phyloP scores from a whole-genome alignment of 139 green algal species.

The Auxenochlorella protothecoides region DNA sequence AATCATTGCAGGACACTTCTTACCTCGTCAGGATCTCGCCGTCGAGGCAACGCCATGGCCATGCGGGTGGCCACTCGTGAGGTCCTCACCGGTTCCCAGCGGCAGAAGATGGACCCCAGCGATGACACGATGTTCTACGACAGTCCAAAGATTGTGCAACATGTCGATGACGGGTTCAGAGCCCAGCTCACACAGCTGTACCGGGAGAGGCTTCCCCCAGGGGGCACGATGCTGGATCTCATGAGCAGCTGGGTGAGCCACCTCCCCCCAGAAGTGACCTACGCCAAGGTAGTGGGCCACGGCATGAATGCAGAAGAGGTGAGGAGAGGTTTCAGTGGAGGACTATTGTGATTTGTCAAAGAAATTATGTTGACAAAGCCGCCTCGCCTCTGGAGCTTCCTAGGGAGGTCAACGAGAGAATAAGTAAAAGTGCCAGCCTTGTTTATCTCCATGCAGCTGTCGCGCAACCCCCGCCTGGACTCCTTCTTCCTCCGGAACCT shows the following conservation, averaged over 20 bases:
- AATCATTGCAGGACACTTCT: too few species aligned
- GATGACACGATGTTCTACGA: conserved; percentile 60
- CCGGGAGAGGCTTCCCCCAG: conserved; percentile 45
- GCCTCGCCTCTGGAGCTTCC: too few species aligned
- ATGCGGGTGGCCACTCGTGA: too few species aligned
- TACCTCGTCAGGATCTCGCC: too few species aligned
- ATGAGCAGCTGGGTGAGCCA: conserved; percentile 70
- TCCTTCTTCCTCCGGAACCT: conserved; percentile 68
- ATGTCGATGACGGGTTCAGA: conserved; percentile 76
- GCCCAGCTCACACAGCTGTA: conserved; percentile 73
- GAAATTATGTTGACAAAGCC: too few species aligned
- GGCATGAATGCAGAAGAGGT: conserved; percentile 63
- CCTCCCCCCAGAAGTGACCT: conserved; percentile 54
- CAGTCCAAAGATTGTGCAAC: conserved; percentile 49
- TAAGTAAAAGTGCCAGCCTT: too few species aligned
- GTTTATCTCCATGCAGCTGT: conserved; percentile 42
- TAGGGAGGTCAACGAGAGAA: too few species aligned
- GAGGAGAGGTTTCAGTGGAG: too few species aligned
- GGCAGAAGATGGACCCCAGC: conserved; percentile 46
- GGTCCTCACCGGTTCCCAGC: neutral
- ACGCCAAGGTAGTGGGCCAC: conserved; percentile 65
- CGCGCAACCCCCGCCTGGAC: conserved; percentile 54
- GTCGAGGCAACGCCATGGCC: too few species aligned
- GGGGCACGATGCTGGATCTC: conserved; percentile 52
- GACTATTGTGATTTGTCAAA: too few species aligned